Conservation (phyloP, 441 rosid genomes). For the Erodium moschatum region DNA sequence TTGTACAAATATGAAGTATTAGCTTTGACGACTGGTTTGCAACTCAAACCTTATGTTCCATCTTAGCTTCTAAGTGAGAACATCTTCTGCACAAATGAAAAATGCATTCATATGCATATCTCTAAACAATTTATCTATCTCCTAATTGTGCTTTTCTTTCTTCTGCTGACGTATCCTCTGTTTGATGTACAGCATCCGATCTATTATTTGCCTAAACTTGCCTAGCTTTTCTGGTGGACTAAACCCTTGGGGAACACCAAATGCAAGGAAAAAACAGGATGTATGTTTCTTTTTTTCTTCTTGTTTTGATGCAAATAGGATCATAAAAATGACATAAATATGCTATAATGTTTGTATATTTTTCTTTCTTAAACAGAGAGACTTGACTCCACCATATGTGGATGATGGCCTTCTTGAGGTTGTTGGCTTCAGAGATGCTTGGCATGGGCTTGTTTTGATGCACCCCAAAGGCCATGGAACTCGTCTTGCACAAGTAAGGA, state of each 20-base stretch:
- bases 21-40: background rate
- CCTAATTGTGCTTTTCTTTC: background rate
- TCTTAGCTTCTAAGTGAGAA: background rate
- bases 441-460: conserved; percentile 86
- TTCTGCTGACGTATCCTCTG: background rate
- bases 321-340: background rate
- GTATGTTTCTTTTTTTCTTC: conserved; percentile 30
- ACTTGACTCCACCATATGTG: conserved; percentile 71
- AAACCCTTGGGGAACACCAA: conserved; percentile 83
- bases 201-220: conserved; percentile 80
- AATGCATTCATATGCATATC: background rate
- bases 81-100: background rate
- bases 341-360: background rate
- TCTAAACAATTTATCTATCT: background rate
- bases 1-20: background rate
- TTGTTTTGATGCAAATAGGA: background rate
- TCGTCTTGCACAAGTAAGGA: conserved; percentile 73
- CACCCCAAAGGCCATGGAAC: conserved; percentile 92
- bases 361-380: conserved; percentile 39
- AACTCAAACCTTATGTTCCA: background rate
- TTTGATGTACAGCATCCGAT: conserved; percentile 57
- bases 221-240: conserved; percentile 96
- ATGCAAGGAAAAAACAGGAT: conserved; percentile 40
- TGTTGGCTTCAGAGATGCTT: conserved; percentile 94
- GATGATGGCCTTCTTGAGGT: conserved; percentile 86